phyloP scores from a whole-genome alignment of 129 eudicot genomes.

The Silybum marianum region DNA sequence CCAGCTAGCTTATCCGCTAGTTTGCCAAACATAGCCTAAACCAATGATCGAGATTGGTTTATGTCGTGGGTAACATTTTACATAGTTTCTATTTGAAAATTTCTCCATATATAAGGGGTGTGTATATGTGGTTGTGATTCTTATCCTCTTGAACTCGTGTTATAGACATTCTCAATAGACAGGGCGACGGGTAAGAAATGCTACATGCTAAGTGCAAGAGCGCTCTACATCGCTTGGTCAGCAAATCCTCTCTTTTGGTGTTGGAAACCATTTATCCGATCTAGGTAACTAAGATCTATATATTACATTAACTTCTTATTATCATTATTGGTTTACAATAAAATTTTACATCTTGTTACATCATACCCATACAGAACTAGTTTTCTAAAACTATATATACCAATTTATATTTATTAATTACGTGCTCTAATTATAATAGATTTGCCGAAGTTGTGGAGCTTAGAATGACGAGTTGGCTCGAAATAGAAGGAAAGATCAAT shows the following conservation, averaged over 20 bases:
- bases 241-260: slow-evolving; percentile 52
- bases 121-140: slow-evolving; percentile 1
- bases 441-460: slow-evolving; percentile 59
- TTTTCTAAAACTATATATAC: background rate
- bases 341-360: too few species aligned
- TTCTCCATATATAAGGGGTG: too few species aligned
- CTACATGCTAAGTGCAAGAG: slow-evolving; percentile 62
- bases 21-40: too few species aligned
- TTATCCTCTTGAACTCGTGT: slow-evolving; percentile 14
- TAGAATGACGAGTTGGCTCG: slow-evolving; percentile 66
- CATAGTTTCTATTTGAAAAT: too few species aligned
- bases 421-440: slow-evolving; percentile 24
- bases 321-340: too few species aligned
- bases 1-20: too few species aligned
- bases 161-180: slow-evolving; percentile 51
- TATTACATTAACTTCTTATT: too few species aligned
- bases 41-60: too few species aligned
- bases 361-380: background rate
- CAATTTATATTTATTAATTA: background rate
- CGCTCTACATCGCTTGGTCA: slow-evolving; percentile 54
- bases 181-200: slow-evolving; percentile 51
- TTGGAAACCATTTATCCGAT: slow-evolving; percentile 46
- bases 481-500: slow-evolving; percentile 47
- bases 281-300: slow-evolving; percentile 41
- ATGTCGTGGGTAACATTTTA: too few species aligned